phyloP scores from a whole-genome alignment of 352 stramenopile species.

The Phytopythium ostracodes region DNA sequence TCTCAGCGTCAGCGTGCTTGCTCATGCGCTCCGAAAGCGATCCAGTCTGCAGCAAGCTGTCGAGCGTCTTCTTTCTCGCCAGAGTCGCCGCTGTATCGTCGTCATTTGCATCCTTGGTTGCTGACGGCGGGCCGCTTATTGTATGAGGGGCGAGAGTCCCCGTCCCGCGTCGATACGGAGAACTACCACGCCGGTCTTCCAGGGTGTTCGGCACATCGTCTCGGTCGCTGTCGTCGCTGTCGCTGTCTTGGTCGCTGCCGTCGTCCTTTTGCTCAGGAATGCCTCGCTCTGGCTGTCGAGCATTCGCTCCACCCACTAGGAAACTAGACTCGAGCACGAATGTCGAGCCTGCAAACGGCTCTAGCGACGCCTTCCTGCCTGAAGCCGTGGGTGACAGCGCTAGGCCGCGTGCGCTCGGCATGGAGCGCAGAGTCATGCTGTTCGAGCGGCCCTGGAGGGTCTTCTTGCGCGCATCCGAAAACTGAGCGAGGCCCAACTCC shows the following conservation, averaged over 20 bases:
- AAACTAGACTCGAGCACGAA: constrained; percentile 21
- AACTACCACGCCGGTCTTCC: background rate
- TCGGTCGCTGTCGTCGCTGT: background rate
- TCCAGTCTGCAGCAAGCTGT: constrained; percentile 29
- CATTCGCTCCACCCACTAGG: background rate
- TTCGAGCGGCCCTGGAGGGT: constrained; percentile 12
- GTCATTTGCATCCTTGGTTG: background rate
- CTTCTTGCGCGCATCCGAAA: constrained; percentile 25
- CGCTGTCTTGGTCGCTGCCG: background rate
- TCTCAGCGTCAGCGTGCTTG: constrained; percentile 34
- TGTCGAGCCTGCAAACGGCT: constrained; percentile 16
- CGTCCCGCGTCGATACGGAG: background rate
- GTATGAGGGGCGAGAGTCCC: background rate
- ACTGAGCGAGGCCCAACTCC: constrained; percentile 31
- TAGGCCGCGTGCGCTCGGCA: background rate
- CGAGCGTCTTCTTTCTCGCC: constrained; percentile 41
- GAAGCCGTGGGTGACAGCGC: constrained; percentile 12
- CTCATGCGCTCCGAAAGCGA: constrained; percentile 16
- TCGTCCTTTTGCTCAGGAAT: constrained; percentile 2
- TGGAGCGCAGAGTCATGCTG: constrained; percentile 9
- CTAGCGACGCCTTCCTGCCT: constrained; percentile 5
- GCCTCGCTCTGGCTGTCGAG: background rate
- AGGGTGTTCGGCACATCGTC: background rate
- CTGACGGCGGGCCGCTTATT: constrained; percentile 3
- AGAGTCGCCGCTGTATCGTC: constrained; percentile 7